phyloP scores from a whole-genome alignment of 345 rosid species.

The Schrenkiella parvula region DNA sequence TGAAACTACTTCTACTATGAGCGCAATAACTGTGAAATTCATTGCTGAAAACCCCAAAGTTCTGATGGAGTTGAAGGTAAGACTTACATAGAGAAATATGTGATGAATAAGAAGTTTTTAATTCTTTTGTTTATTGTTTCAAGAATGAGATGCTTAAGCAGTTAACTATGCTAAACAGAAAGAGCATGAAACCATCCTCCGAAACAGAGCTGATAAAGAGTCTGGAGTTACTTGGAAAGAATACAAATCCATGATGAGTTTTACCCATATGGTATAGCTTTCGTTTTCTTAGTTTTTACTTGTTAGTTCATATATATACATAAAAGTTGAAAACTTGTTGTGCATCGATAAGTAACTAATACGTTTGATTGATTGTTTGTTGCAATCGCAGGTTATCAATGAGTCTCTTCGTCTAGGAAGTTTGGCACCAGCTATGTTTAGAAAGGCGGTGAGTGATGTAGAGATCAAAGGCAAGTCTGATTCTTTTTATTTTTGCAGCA shows the following conservation, averaged over 20 bases:
- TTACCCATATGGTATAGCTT: constrained; percentile 33
- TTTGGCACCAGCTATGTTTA: constrained; percentile 33
- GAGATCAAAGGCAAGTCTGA: constrained; percentile 30
- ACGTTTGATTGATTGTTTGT: neutral
- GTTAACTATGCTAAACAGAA: constrained; percentile 26
- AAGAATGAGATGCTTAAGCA: neutral
- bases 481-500: neutral
- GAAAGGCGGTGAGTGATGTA: constrained; percentile 38
- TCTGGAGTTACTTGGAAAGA: constrained; percentile 30
- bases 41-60: constrained; percentile 33
- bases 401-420: constrained; percentile 44
- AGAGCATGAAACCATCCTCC: constrained; percentile 36
- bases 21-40: constrained; percentile 27
- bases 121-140: neutral
- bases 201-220: constrained; percentile 18
- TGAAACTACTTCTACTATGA: constrained; percentile 37
- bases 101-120: neutral
- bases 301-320: neutral
- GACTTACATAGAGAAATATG: neutral
- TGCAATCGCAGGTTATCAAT: constrained; percentile 38
- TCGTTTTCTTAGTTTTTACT: neutral
- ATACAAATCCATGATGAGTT: constrained; percentile 34
- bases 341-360: neutral
- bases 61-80: constrained; percentile 24
- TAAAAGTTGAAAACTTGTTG: neutral